Evolutionary conservation across 2,329 filamentous ascomycete species (phyloP).

Genomic region (Xylariaceae sp.): DNA sequence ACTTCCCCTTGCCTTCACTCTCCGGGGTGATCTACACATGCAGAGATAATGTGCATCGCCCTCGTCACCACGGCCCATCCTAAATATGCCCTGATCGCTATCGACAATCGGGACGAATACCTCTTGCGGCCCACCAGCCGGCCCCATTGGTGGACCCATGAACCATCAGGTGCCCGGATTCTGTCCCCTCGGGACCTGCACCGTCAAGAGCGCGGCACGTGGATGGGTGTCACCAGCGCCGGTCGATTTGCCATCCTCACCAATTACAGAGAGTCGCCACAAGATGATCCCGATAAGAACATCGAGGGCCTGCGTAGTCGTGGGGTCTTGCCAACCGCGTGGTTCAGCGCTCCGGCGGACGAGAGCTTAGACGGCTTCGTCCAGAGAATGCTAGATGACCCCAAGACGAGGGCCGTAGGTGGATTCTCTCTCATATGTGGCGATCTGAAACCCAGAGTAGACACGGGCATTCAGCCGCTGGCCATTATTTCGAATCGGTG

Average conservation of each 20-base stretch:
- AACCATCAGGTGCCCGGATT: slow-evolving; percentile 42
- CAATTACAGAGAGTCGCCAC: slow-evolving; percentile 60
- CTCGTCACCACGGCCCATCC: slow-evolving; percentile 74
- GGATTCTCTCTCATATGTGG: slow-evolving; percentile 67
- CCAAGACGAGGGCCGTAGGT: slow-evolving; percentile 58
- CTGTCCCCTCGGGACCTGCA: slow-evolving; percentile 62
- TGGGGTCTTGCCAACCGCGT: slow-evolving; percentile 63
- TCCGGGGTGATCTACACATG: no score
- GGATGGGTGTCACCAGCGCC: slow-evolving; percentile 60
- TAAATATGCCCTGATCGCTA: slow-evolving; percentile 68
- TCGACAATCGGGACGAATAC: slow-evolving; percentile 78
- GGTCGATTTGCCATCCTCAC: slow-evolving; percentile 64
- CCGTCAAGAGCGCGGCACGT: slow-evolving; percentile 61
- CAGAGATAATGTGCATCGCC: slow-evolving; percentile 68
- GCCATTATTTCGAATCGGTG: slow-evolving; percentile 63
- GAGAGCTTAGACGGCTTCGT: slow-evolving; percentile 52
- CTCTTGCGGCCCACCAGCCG: slow-evolving; percentile 62
- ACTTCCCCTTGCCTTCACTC: no score
- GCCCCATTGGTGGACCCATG: slow-evolving; percentile 61
- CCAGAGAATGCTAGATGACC: slow-evolving; percentile 48
- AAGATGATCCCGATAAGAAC: slow-evolving; percentile 49
- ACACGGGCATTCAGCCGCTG: slow-evolving; percentile 43
- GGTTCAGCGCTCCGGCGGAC: slow-evolving; percentile 51
- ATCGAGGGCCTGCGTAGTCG: slow-evolving; percentile 56
- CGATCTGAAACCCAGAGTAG: slow-evolving; percentile 45